Evolutionary conservation across 2,329 filamentous ascomycete genomes (phyloP).

Genomic region (Pleurostoma richardsiae): DNA sequence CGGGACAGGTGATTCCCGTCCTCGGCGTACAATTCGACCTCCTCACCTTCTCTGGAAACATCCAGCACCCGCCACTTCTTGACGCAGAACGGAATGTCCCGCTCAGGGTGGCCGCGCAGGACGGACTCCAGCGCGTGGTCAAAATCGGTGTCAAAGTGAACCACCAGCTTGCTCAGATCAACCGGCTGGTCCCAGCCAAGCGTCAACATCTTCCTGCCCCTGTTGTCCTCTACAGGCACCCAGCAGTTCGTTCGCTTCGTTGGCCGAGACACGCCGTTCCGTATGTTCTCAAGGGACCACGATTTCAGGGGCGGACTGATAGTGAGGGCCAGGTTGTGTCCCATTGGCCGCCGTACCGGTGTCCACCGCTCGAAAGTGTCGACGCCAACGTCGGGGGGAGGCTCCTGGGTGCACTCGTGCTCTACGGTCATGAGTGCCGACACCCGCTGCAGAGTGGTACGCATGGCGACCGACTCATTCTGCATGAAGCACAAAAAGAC

Average conservation of each 20-base stretch:
- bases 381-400: conserved; percentile 14
- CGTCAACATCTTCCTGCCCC: conserved; percentile 6
- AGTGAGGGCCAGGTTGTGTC: conserved; percentile 15
- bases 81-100: conserved; percentile 15
- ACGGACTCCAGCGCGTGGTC: conserved; percentile 18
- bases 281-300: conserved; percentile 10
- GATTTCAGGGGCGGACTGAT: conserved; percentile 10
- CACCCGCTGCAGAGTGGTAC: conserved; percentile 12
- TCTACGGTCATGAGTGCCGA: conserved; percentile 16
- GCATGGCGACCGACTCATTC: conserved; percentile 14
- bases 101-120: conserved; percentile 16
- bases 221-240: conserved; percentile 7
- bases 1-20: conserved; percentile 14
- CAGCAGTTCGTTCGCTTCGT: conserved; percentile 17
- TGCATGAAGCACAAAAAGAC: conserved; percentile 16
- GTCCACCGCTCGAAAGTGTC: conserved; percentile 18
- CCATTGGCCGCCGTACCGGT: conserved; percentile 16
- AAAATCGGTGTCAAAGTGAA: conserved; percentile 18
- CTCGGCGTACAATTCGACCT: conserved; percentile 12
- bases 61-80: conserved; percentile 16
- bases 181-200: conserved; percentile 10
- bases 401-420: conserved; percentile 16
- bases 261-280: conserved; percentile 14
- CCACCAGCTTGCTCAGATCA: conserved; percentile 9
- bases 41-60: conserved; percentile 8